These are phyloP conservation scores for Trametes maxima DNA, from an alignment of 768 basidiomycete species.

Conservation along the genomic window DNA sequence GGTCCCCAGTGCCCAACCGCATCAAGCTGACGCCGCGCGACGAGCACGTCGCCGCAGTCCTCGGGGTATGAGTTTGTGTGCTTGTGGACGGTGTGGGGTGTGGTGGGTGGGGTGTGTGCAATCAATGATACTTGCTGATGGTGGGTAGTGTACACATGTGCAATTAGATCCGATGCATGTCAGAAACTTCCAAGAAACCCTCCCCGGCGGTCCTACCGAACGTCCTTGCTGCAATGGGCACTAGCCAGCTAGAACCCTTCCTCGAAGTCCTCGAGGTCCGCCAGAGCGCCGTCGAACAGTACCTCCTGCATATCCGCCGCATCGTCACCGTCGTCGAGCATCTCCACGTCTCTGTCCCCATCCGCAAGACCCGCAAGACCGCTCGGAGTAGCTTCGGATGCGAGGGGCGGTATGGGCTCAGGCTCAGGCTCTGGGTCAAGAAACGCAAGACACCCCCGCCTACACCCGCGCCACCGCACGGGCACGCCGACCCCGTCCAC, in stretches of 20 bases:
- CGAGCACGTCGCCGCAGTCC: constrained; percentile 13
- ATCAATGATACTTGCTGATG: not conserved
- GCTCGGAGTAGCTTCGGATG: not conserved
- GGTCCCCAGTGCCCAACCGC: constrained; percentile 47
- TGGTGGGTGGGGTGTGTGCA: too few species aligned
- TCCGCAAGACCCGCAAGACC: not conserved
- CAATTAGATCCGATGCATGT: not conserved
- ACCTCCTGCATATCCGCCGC: constrained; percentile 16
- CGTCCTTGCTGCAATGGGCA: not conserved
- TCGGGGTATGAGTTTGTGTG: not conserved
- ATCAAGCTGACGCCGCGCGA: constrained; percentile 31
- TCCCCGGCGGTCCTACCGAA: not conserved
- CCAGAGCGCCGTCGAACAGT: constrained; percentile 13
- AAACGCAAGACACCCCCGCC: constrained; percentile 62
- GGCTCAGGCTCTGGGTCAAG: constrained; percentile 37
- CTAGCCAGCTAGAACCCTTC: constrained; percentile 8
- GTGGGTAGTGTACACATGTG: not conserved
- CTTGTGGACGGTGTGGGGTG: too few species aligned
- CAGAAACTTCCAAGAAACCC: not conserved
- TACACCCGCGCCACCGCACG: constrained; percentile 70
- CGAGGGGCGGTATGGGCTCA: not conserved
- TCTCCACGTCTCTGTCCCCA: constrained; percentile 1
- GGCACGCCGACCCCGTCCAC: constrained; percentile 43
- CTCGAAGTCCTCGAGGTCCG: constrained; percentile 24
- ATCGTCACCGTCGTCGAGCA: not conserved